phyloP scores from a whole-genome alignment of 805 yeast genomes.

The Wickerhamia fluorescens region DNA sequence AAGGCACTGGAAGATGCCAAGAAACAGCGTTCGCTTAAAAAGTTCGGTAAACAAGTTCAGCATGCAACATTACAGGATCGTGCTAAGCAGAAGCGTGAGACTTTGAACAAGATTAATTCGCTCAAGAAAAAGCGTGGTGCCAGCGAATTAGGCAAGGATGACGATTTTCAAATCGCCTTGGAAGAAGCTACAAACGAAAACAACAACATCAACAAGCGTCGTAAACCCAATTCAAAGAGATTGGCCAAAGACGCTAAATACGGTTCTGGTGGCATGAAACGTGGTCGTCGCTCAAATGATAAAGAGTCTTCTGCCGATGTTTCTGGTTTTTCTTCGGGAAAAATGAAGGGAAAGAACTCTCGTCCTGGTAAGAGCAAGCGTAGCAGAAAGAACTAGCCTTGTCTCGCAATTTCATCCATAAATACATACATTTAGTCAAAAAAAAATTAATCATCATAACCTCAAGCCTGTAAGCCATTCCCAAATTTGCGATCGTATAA shows the following conservation, averaged over 20 bases:
- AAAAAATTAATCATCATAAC: too few species aligned
- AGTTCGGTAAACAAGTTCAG: conserved; percentile 96
- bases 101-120: conserved; percentile 84
- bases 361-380: conserved; percentile 41
- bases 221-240: conserved; percentile 58
- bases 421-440: too few species aligned
- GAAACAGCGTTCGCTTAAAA: conserved; percentile 90
- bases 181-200: conserved; percentile 72
- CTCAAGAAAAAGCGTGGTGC: conserved; percentile 82
- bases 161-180: conserved; percentile 78
- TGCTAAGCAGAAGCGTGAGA: conserved; percentile 85
- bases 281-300: conserved; percentile 66
- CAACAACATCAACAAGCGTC: conserved; percentile 43
- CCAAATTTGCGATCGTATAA: too few species aligned
- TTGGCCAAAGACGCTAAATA: conserved; percentile 65
- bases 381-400: conserved; percentile 10
- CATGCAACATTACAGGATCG: conserved; percentile 88
- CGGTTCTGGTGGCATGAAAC: conserved; percentile 74
- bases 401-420: not conserved
- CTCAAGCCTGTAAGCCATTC: too few species aligned
- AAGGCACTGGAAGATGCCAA: conserved; percentile 90
- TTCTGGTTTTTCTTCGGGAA: conserved; percentile 46
- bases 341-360: conserved; percentile 34
- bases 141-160: conserved; percentile 64
- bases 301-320: conserved; percentile 66